Base-by-base conservation (phyloP, 148 eudicot genomes). In the Silene conica region DNA sequence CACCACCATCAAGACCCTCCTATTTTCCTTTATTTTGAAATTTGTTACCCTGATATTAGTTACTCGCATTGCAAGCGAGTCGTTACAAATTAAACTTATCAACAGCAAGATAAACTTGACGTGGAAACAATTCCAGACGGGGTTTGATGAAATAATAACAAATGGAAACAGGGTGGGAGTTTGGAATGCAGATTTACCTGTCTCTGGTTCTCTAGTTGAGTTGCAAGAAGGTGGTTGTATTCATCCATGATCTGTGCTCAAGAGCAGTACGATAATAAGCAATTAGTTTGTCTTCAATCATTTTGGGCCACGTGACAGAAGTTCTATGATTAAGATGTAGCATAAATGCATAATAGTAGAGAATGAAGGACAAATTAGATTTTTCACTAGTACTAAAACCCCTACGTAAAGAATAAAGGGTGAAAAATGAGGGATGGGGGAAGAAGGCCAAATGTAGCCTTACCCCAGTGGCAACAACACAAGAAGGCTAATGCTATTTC, bases 171-270 rank as follows among this genome's bases (percentile, higher is more conserved):
- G 48, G 8, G 23, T 9, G 52, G 50, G 18, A 48, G 31, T 6
- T 22, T 9, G 52, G 50, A 12, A 57, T 21, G 22, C 64, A 64
- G 68, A 77, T 84, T 74, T 77, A 95, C 99, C 83, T 89, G 92
- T 87, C 99, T 87, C 74, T 92, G 94, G 69, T 85, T 86, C 79
- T 92, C 97, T 83, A 92, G 84, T 74, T 92, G 94, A 48, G 88
- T 87, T 45, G 97, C 92, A 66, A 95, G 94, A 83, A 90, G 96
- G 85, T 76, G 83, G 82, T 95, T 95, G 85, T 90, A 95, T 83
- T 95, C 99, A 57, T 90, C 94, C 82, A 86, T 76, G 59, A 86
- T 90, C 97, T 95, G 83, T 71, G 26, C 60, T 18, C 74, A 46
- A 46, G 8, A 70, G 45, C 55, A 25, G 45, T 20, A 68, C 34